Conservation (phyloP, 306 rosid species). For the Sphenostylis stenocarpa region DNA sequence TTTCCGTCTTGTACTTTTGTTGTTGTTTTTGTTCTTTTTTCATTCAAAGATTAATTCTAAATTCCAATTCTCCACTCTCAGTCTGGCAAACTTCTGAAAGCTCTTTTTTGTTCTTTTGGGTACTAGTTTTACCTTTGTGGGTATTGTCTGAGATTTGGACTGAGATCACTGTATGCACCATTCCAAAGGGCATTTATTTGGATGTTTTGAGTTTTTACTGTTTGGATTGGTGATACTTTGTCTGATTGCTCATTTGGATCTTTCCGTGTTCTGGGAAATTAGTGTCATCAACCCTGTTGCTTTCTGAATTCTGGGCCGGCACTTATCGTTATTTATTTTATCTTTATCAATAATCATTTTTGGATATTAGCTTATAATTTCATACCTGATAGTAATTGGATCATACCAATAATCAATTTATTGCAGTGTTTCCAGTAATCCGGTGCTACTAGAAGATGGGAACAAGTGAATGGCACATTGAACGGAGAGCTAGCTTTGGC, state of each 20-base stretch:
- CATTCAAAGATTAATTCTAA: background rate
- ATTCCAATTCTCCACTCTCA: background rate
- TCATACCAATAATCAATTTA: conserved; percentile 6
- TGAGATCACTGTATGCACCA: background rate
- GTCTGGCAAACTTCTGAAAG: background rate
- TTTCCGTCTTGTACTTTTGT: background rate
- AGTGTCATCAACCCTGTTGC: background rate
- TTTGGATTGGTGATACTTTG: background rate
- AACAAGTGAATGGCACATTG: conserved; percentile 69
- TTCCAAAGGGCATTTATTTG: background rate
- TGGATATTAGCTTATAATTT: conserved; percentile 11
- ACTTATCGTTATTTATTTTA: background rate
- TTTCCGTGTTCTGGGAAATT: background rate
- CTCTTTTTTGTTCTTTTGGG: background rate
- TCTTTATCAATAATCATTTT: background rate
- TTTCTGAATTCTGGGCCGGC: background rate
- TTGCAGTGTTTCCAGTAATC: conserved; percentile 18
- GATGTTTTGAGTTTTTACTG: background rate
- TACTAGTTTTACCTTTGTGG: background rate
- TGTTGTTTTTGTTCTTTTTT: no score
- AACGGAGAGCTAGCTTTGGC: conserved; percentile 42
- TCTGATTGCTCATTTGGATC: conserved; percentile 1
- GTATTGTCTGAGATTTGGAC: conserved; percentile 11
- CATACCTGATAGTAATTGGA: background rate
- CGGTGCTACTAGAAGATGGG: conserved; percentile 49